A percentile compares a stretch with the other conserved stretches of the same genome.
phyloP scores from a whole-genome alignment of 495 filamentous ascomycete species.

The Hapsidospora chrysogenum region DNA sequence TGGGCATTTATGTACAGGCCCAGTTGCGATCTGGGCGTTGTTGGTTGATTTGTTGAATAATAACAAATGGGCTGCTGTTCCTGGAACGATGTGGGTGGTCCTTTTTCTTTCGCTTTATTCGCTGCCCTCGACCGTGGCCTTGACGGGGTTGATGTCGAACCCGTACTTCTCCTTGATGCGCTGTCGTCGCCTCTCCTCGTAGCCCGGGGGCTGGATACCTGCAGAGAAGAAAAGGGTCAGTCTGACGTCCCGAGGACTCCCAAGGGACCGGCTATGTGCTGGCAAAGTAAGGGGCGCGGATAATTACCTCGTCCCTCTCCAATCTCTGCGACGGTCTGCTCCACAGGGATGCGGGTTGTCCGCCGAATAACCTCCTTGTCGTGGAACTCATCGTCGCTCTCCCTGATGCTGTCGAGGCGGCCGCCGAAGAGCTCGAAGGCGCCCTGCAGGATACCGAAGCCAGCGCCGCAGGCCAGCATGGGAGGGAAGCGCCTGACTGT shows the following conservation, averaged over 20 bases:
- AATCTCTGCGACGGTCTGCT: constrained; percentile 66
- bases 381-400: constrained; percentile 62
- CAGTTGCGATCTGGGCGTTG: constrained; percentile 2
- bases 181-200: constrained; percentile 68
- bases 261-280: no score
- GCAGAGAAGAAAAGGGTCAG: constrained; percentile 1
- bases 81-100: constrained; percentile 1
- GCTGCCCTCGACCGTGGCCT: constrained; percentile 10
- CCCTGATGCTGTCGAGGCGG: constrained; percentile 37
- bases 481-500: constrained; percentile 60
- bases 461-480: constrained; percentile 61
- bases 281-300: no score
- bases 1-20: constrained; percentile 12
- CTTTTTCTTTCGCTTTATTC: constrained; percentile 4
- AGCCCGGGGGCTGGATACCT: constrained; percentile 76
- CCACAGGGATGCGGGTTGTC: constrained; percentile 56
- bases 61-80: no score
- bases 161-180: constrained; percentile 84
- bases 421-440: constrained; percentile 69
- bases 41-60: constrained; percentile 2
- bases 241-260: no score
- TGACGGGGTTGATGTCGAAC: constrained; percentile 54
- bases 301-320: constrained; percentile 92
- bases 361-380: constrained; percentile 60
- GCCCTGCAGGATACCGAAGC: constrained; percentile 44